Evolutionary conservation across 148 eudicot genomes (phyloP), one percentile per base, ranked within the genome.

Genomic region (Camellia lanceoleosa): DNA sequence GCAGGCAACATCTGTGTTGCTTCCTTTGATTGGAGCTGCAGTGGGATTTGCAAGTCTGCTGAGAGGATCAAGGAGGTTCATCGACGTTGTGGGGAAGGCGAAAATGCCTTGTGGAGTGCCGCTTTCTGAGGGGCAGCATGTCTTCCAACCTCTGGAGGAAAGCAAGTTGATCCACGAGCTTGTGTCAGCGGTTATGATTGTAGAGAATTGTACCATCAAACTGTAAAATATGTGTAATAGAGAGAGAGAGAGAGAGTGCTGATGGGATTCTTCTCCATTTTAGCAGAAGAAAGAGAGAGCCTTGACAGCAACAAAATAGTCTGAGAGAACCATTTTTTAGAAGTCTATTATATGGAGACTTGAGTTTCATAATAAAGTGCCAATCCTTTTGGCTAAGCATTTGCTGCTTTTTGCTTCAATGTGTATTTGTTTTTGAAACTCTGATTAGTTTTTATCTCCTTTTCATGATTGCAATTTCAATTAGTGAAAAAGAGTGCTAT

Each of bases 11-110:
- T 90, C 47, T 91, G 95, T 78, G 93, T 90, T 63, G 97, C 97
- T 77, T 93, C 97, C 58, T 93, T 91, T 56, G 97, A 93, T 77
- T 93, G 97, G 97, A 93, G 84, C 68, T 93, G 97, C 87, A 91
- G 95, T 15, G 97, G 97, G 42, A 87, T 93, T 43, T 93, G 97
- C 84, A 90, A 68, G 71, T 93, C 95, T 3, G 90, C 84, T 14
- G 95, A 93, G 63, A 86, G 93, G 87, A 90, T 93, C 83, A 83
- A 82, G 30, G 95, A 91, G 76, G 95, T 93, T 68, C 95, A 93
- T 74, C 82, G 87, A 43, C 88, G 91, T 61, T 93, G 97, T 73
- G 97, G 95, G 15, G 97, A 93, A 84, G 92, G 88, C 20, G 88
- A 89, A n/a, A 84, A 83, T 23, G 81, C 92, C 73, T 77, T 93